Evolutionary conservation across 176 grass and related monocot species (phyloP), one percentile per base, ranked within the genome.

Genomic region (Eremochloa ophiuroides): DNA sequence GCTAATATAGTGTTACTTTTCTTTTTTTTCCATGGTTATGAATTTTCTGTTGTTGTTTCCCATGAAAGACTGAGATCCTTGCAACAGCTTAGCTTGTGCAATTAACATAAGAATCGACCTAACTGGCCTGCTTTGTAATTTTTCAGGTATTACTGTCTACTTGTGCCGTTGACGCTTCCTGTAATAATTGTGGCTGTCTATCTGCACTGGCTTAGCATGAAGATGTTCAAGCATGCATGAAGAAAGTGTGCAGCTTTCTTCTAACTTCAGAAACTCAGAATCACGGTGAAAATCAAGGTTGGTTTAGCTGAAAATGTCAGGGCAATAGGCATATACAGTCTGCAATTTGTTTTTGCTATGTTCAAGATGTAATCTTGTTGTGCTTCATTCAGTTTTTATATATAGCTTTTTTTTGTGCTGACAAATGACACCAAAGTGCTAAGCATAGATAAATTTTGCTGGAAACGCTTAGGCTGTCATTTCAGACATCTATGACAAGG

Each of bases 161-260:
- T 91, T 33, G 66, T 95, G 50, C 90, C 92, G 6, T 62, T 98
- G 63, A 91, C 95, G 50, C 70, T 95, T 82, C 88, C 88, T 62
- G 73, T 93, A 20, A 77, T 93, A 77, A 62, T 98, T 25, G 74
- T 88, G 59, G 84, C 79, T 42, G 84, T 95, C 38, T 95, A 89
- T 86, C 76, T 93, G 28, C 95, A 94, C 51, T 93, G 95, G 95
- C 84, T 93, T 55, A 89, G 82, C 84, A 98, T 98, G 90, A 91
- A 93, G 76, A 86, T 98, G 80, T 94, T 98, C 75, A 98, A 94
- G 37, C 95, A 94, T 73, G 90, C 90, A 12, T 98, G 69, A 98
- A 76, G 58, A 26, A 28, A 47, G 84, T 50, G 93, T 60, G 39
- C 30, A 80, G 13, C 4, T 69, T 58, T 67, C 1, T 33, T 66